Percentiles rank a stretch among this genome's conserved stretches.
Evolutionary conservation across 345 rosid genomes (phyloP).

Genomic region (Rhodamnia argentea): DNA sequence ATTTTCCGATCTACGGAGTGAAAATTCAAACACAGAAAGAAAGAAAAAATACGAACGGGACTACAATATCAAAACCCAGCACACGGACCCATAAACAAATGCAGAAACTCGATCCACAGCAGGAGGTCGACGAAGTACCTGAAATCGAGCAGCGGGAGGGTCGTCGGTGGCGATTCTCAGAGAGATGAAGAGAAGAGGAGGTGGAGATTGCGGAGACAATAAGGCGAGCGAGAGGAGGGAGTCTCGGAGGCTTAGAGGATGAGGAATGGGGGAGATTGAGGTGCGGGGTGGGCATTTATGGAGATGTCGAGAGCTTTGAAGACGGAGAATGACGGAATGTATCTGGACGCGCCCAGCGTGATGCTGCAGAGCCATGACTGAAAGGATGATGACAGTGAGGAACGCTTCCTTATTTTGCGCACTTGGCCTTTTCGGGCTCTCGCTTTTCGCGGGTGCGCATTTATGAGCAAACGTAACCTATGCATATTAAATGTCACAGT

Average conservation of each 20-base stretch:
- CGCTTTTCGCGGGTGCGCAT: background rate
- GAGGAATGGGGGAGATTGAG: background rate
- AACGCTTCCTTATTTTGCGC: background rate
- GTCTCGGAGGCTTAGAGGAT: background rate
- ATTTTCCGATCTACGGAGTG: background rate
- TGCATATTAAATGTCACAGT: too few relatives aligned
- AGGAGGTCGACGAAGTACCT: background rate
- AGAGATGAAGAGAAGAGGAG: background rate
- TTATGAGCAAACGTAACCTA: too few relatives aligned
- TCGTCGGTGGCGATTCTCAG: background rate
- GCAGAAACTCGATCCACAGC: background rate
- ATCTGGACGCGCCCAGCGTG: slow-evolving; percentile 8
- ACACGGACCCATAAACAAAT: background rate
- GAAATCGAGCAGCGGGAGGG: background rate
- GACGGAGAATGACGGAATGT: background rate
- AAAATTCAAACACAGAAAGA: background rate
- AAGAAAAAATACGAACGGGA: background rate
- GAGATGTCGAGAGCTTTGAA: background rate
- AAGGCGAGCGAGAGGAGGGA: background rate
- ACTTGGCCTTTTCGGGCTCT: background rate
- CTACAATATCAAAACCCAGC: background rate
- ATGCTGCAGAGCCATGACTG: background rate
- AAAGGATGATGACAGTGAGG: background rate
- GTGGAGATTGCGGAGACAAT: background rate
- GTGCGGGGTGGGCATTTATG: background rate